Base-by-base conservation (phyloP, 2,329 filamentous ascomycete species). In the Scedosporium minutisporum region DNA sequence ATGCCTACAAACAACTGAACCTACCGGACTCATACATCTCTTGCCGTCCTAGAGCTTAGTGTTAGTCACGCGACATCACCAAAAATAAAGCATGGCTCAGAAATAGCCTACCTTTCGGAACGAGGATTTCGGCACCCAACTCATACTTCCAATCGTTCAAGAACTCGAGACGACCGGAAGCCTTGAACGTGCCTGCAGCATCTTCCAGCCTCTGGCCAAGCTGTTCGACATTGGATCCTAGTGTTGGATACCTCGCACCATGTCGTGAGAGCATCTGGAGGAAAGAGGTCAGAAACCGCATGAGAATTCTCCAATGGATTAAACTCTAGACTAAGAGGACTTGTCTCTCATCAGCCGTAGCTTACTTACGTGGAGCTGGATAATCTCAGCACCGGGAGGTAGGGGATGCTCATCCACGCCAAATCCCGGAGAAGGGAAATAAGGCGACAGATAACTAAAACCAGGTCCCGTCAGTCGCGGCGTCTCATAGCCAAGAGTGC, bases 371-470 rank as follows among this genome's bases (percentile, higher is more conserved):
- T 83, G 82, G 21, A 92, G 76, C 75, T 90, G 87, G 29, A 86
- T 77, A 59, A 91, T 88, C 63, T 87, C 85, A 0, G 88, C 82
- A 12, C 85, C 87, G 6, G 77, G 71, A 0, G 88, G 89, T 16
- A 90, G 72, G 3, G 87, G 79, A 67, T 87, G 89, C 72, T 93
- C 89, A 16, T 87, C 77, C 0, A 90, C 87, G 2, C 89, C 89
- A 66, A 91, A 92, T 1, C 89, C 89, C 0, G 87, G 83, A 62
- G 87, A 86, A 0, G 88, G 85, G 65, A 83, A 83, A 72, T 91
- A 92, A 3, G 88, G 87, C 46, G 84, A 85, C 33, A 91, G 73
- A 65, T 86, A 82, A 5, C 70, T 71, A 33, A 9, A 25, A 27
- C 33, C n/a, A n/a, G n/a, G n/a, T n/a, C 33, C 25, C 16, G 33